Base-by-base conservation (phyloP, 139 green algal genomes). In the Coelastrella sp. region DNA sequence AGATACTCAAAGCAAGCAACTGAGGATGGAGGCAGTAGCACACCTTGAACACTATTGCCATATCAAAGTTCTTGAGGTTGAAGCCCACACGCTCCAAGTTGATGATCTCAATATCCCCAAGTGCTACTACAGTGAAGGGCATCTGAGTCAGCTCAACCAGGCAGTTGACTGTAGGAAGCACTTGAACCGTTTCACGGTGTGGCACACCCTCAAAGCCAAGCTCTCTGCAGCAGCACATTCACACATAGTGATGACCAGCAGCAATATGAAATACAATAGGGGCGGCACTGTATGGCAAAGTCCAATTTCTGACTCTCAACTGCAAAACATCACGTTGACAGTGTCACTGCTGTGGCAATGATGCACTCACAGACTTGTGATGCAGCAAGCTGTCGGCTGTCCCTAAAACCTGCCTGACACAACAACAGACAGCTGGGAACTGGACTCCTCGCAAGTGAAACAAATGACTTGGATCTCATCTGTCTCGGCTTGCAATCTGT, bases 11-110 rank as follows among this genome's bases (percentile, higher is more conserved):
- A 13, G 10, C 8, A 13, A 13, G 61, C 61, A 13, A 10, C 61
- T 19, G 61, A 71, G 7, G 5, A 19, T 58, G 22, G 54, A 65
- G 6, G 54, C 47, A 64, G 54, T 65, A 22, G 5, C 77, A 20
- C 65, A 96, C 95, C 94, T 99, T 99, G 96, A 98, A 99, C 4
- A 99, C 96, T 85, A 99, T 97, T 64, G 97, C 93, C 96, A 99
- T 98, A 96, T 99, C 98, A 86, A 99, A 99, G 93, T 99, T 99
- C 89, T 99, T 99, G 85, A 99, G 94, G 94, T 98, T 98, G 91
- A 99, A 99, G 79, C 98, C 98, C 56, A 99, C 98, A 61, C 98
- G 96, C 95, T 99, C 98, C 66, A 99, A 94, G 94, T 99, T 99
- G 59, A 99, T 95, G 64, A 99, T 96, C 94, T 99, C 98, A 32